Evolutionary conservation across 805 yeast genomes (phyloP).

Genomic region (Blastobotrys parvus): DNA sequence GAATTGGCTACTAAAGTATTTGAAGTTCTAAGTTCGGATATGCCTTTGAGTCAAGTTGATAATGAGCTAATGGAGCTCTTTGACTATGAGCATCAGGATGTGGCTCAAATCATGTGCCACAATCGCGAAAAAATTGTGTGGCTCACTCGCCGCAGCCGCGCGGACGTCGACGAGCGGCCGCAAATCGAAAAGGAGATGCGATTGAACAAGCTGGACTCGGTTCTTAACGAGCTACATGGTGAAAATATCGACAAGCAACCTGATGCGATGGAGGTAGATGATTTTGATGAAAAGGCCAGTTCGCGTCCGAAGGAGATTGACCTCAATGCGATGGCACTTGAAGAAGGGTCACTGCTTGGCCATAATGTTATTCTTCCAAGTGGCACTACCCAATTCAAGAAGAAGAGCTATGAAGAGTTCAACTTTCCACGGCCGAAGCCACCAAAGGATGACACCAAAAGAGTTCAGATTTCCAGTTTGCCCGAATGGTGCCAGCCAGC

Average conservation of each 20-base stretch:
- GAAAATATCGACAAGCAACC: slow-evolving; percentile 36
- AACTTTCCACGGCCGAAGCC: slow-evolving; percentile 80
- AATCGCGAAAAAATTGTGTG: slow-evolving; percentile 48
- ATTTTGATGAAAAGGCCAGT: slow-evolving; percentile 22
- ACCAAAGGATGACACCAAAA: slow-evolving; percentile 25
- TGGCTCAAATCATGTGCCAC: slow-evolving; percentile 41
- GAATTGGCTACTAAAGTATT: slow-evolving; percentile 36
- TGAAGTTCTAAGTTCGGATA: slow-evolving; percentile 32
- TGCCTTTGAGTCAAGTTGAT: slow-evolving; percentile 40
- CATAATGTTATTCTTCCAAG: slow-evolving; percentile 69
- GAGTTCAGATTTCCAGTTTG: slow-evolving; percentile 31
- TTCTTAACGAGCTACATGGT: slow-evolving; percentile 18
- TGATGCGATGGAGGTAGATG: slow-evolving; percentile 19
- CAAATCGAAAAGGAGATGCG: slow-evolving; percentile 37
- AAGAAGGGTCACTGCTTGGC: slow-evolving; percentile 64
- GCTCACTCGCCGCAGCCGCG: slow-evolving; percentile 40
- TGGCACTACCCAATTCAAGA: slow-evolving; percentile 72
- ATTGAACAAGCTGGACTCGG: slow-evolving; percentile 24
- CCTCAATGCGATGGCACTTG: slow-evolving; percentile 54
- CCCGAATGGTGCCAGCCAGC: slow-evolving; percentile 80
- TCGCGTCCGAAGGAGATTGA: slow-evolving; percentile 45
- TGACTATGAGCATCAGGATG: slow-evolving; percentile 41
- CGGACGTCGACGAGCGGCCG: slow-evolving; percentile 17
- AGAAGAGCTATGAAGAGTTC: slow-evolving; percentile 74
- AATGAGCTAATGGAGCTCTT: slow-evolving; percentile 44